phyloP scores from a whole-genome alignment of 805 yeast genomes.

The Candida maltosa region DNA sequence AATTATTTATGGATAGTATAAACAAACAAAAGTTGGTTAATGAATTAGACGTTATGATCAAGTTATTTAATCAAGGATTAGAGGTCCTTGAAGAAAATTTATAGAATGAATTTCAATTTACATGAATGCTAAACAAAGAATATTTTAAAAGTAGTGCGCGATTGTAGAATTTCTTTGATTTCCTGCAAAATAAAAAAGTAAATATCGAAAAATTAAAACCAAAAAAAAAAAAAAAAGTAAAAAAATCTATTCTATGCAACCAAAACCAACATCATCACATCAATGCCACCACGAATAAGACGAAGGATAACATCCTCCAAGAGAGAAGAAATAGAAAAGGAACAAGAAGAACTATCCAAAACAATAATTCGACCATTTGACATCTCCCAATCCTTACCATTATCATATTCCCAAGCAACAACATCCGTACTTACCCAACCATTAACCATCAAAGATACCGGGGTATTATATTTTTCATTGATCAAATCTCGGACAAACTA shows the following conservation, averaged over 20 bases:
- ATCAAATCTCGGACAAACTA: conserved; percentile 63
- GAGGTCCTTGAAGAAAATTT: conserved; percentile 34
- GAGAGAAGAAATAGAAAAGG: conserved; percentile 40
- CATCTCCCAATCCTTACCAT: conserved; percentile 62
- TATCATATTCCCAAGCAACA: conserved; percentile 63
- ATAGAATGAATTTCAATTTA: conserved; percentile 7
- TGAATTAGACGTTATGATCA: conserved; percentile 38
- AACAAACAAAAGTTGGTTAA: conserved; percentile 30
- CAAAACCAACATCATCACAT: background rate
- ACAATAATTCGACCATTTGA: conserved; percentile 60
- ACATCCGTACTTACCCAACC: conserved; percentile 60
- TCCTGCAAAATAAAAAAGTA: background rate
- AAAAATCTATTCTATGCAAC: background rate
- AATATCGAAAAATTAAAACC: background rate
- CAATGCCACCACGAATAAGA: conserved; percentile 42
- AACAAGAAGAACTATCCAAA: conserved; percentile 32
- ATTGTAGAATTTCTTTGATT: background rate
- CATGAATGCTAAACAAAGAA: too few relatives aligned
- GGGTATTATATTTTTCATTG: conserved; percentile 67
- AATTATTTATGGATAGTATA: conserved; percentile 32
- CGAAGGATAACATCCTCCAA: conserved; percentile 41
- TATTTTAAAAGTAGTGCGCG: too few relatives aligned
- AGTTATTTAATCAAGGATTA: conserved; percentile 35
- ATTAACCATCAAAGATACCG: conserved; percentile 67
- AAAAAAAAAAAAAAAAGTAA: conserved; percentile 1